Evolutionary conservation across 805 yeast genomes (phyloP), one percentile per base, ranked within the genome.

Genomic region (Spathaspora arborariae): DNA sequence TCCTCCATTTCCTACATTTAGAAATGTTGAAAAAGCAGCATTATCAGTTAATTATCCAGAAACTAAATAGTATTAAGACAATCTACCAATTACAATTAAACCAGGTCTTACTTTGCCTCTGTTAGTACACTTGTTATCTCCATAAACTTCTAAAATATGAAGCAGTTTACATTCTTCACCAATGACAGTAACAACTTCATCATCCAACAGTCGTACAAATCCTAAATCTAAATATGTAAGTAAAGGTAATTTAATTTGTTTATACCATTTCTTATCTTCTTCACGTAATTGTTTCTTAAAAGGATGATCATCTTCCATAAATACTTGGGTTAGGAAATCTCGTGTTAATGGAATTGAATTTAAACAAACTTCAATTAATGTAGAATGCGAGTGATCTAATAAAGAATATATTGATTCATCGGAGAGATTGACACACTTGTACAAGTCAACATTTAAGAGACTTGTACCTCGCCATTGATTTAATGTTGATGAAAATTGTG

Each of bases 121-220:
- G 7, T 73, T 66, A 1, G 90, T 79, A 48, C 89, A 79, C 55
- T 81, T 69, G 58, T 85, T 87, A 58, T 85, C 74, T 1, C 97
- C 97, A 61, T 84, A 89, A 13, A 88, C 91, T 56, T 88, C 95
- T 46, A 92, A 59, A 13, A 86, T 72, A 40, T 75, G 73, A 47
- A 92, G 64, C 41, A 78, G 78, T 0, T 82, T 77, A 51, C 94
- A 87, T 9, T 77, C 73, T 21, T 74, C 65, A 2, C 85, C 76
- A 18, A 89, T 54, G 22, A 75, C 57, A 20, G 77, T 78, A n/a
- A 91, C 61, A 0, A 81, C 76, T 16, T 73, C 76, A 62, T 92
- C 88, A 58, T 89, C 89, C 10, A 88, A 77, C 18, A 81, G 71
- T 35, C 95, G 71, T 2, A 89, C 87, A 64, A 92, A 92, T 0